Percentiles rank a stretch among this genome's conserved stretches.
Conservation (phyloP, 352 stramenopile genomes). For the Phytopythium mirpurense region DNA sequence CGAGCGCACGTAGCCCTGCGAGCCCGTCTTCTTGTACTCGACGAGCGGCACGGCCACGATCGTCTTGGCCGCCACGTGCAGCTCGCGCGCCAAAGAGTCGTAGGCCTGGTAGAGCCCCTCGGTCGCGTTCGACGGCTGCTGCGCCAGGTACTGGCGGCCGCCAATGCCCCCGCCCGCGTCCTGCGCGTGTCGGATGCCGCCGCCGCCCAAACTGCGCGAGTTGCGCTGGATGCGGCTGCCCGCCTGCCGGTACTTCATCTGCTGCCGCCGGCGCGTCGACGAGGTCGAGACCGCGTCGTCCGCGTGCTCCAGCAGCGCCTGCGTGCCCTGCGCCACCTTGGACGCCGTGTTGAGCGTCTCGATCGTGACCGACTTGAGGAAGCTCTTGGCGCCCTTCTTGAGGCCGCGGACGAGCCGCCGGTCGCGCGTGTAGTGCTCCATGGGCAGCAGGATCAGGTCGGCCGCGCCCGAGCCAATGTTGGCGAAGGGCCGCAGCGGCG, state of each 20-base stretch:
- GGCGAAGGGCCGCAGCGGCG: constrained; percentile 74
- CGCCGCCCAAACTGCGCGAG: constrained; percentile 69
- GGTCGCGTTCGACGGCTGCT: constrained; percentile 76
- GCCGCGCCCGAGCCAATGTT: constrained; percentile 84
- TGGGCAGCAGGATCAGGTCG: constrained; percentile 80
- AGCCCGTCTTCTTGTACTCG: constrained; percentile 89
- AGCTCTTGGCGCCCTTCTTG: constrained; percentile 84
- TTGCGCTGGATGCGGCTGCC: constrained; percentile 76
- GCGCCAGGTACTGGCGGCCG: constrained; percentile 72
- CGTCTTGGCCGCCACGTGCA: constrained; percentile 83
- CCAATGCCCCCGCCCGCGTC: constrained; percentile 68
- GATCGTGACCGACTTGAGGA: constrained; percentile 85
- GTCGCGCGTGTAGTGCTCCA: constrained; percentile 84
- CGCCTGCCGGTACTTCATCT: constrained; percentile 77
- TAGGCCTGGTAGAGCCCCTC: constrained; percentile 84
- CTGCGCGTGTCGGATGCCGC: constrained; percentile 69
- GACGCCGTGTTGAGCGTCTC: constrained; percentile 84
- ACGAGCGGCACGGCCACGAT: constrained; percentile 87
- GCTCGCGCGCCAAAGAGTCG: constrained; percentile 74
- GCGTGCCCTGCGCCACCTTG: constrained; percentile 76
- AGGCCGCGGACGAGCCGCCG: constrained; percentile 75
- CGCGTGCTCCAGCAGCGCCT: constrained; percentile 75
- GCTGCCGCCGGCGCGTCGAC: constrained; percentile 51
- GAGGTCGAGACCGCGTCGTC: constrained; percentile 78
- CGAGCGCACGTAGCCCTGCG: constrained; percentile 81